Conservation (phyloP, 139 green algal genomes). For the Limnomonas spitsbergensis region DNA sequence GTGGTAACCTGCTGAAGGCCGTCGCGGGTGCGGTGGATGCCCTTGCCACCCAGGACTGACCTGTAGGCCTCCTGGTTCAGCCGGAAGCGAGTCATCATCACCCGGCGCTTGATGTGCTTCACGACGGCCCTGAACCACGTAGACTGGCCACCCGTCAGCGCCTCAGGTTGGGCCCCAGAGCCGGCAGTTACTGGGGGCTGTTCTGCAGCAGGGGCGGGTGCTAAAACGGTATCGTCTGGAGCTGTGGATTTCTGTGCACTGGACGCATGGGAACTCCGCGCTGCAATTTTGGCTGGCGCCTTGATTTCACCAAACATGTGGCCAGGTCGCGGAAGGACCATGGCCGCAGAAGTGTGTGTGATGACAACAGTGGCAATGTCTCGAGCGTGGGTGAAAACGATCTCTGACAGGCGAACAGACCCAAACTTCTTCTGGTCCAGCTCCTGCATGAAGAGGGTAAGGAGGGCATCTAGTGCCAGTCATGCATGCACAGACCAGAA, state of each 20-base stretch:
- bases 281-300: not conserved
- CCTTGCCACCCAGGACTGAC: not conserved
- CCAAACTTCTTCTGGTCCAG: slow-evolving; percentile 1
- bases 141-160: no score
- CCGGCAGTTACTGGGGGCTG: no score
- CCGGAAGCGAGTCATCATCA: not conserved
- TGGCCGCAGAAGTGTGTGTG: not conserved
- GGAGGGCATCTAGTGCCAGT: no score
- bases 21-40: no score
- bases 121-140: no score
- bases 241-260: no score
- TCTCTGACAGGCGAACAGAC: not conserved
- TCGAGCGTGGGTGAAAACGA: not conserved
- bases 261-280: no score
- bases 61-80: not conserved
- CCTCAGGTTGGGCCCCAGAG: no score
- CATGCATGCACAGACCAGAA: no score
- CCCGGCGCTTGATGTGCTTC: not conserved
- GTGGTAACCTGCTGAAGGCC: not conserved
- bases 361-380: not conserved
- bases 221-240: no score
- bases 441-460: no score
- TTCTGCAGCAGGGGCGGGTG: no score
- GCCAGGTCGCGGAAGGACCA: not conserved
- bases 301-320: not conserved